Conservation (phyloP, 2,329 filamentous ascomycete species). For the Pezicula radicicola region DNA sequence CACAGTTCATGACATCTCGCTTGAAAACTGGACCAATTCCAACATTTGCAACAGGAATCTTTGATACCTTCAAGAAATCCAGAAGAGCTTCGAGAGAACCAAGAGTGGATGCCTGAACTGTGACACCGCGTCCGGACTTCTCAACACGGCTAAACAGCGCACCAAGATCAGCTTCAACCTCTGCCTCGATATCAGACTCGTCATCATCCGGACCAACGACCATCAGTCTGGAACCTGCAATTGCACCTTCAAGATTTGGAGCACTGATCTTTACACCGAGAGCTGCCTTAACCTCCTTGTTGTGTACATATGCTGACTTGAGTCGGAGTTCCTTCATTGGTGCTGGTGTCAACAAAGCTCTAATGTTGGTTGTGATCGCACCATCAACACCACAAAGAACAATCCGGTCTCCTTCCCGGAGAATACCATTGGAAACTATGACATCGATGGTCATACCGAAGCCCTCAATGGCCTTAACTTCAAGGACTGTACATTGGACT, state of each 20-base stretch:
- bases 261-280: conserved; percentile 98
- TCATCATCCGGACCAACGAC: conserved; percentile 95
- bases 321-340: conserved; percentile 91
- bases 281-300: conserved; percentile 98
- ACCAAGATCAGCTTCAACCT: conserved; percentile 93
- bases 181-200: conserved; percentile 93
- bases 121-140: conserved; percentile 90
- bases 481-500: conserved; percentile 94
- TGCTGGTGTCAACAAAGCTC: conserved; percentile 88
- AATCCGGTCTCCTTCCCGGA: conserved; percentile 91
- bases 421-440: conserved; percentile 90
- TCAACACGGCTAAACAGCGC: conserved; percentile 88
- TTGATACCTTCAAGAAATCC: conserved; percentile 92
- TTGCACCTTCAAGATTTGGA: conserved; percentile 91
- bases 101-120: conserved; percentile 93
- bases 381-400: conserved; percentile 97
- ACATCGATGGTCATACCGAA: conserved; percentile 99
- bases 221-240: conserved; percentile 90
- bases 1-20: conserved; percentile 93
- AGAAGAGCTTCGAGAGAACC: conserved; percentile 94
- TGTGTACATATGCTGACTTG: conserved; percentile 96
- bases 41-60: conserved; percentile 97
- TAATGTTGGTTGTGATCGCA: conserved; percentile 90
- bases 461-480: conserved; percentile 98
- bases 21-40: conserved; percentile 97